Base-by-base conservation (phyloP, 2,329 filamentous ascomycete species). In the Trichophyton benhamiae region DNA sequence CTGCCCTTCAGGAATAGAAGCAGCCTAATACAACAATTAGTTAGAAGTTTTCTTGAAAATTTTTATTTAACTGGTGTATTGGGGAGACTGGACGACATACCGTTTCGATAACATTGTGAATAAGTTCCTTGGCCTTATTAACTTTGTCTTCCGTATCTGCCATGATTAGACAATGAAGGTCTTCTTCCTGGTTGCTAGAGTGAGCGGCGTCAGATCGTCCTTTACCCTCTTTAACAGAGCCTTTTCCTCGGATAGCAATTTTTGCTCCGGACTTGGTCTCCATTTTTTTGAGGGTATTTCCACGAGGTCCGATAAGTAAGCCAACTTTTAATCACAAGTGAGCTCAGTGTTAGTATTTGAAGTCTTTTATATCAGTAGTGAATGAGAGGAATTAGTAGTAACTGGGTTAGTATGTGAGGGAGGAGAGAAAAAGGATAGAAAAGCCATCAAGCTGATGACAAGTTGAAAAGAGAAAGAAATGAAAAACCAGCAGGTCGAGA, bases 231-330 rank as follows among this genome's bases (percentile, higher is more conserved):
- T 99, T 99, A 75, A 99, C 94, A 70, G 94, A 99, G 74, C 94
- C 94, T 79, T 99, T 99, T 80, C 94, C 94, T 78, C 94, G 92
- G 74, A 99, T 99, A 68, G 94, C 94, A 80, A 99, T 99, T 78
- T 99, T 99, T 75, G 94, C 94, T 66, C 87, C 87, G 62, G 94
- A 99, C 78, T 99, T 91, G 72, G 87, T 85, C 76, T 99, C 94
- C 94, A 99, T 99, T 77, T 96, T 99, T 82, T 99, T 99, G 74
- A 99, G 80, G 68, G 94, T 99, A 76, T 99, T 99, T 79, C 94
- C 94, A 92, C 94, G 94, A 78, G 94, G 94, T 78, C 94, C 94
- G 86, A 99, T 99, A 78, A 99, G 91, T 84, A 99, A 87, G 79
- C 94, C 94, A 85, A 99, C 94, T 99, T 96, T 86, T 87, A 83